phyloP scores from a whole-genome alignment of 441 rosid genomes.

The Adansonia gregorii region DNA sequence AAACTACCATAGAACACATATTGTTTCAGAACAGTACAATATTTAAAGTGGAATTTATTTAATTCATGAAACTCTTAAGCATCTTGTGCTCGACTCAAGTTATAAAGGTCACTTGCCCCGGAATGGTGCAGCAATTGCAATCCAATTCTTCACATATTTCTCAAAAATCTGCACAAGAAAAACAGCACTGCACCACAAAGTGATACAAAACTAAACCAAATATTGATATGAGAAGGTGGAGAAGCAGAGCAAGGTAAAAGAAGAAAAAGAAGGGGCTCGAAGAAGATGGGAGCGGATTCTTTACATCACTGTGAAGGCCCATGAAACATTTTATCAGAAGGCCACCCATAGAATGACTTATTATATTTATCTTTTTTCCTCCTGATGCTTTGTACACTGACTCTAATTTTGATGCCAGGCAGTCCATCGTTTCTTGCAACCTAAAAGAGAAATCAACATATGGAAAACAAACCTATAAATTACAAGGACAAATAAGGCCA shows the following conservation, averaged over 20 bases:
- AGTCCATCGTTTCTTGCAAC: slow-evolving; percentile 69
- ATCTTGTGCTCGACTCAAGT: slow-evolving; percentile 15
- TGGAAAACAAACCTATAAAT: slow-evolving; percentile 5
- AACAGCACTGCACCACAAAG: neutral
- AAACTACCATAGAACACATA: neutral
- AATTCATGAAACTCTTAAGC: slow-evolving; percentile 1
- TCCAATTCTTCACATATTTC: slow-evolving; percentile 92
- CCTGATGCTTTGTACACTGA: slow-evolving; percentile 77
- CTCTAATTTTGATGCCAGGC: slow-evolving; percentile 70
- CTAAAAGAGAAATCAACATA: slow-evolving; percentile 40
- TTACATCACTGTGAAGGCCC: slow-evolving; percentile 81
- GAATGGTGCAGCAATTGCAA: slow-evolving; percentile 95
- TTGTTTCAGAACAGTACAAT: too few species aligned
- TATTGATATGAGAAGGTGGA: neutral
- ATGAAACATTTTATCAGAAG: slow-evolving; percentile 91
- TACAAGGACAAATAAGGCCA: slow-evolving; percentile 12
- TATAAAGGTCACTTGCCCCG: slow-evolving; percentile 51
- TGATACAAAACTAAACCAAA: neutral
- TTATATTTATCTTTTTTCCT: slow-evolving; percentile 82
- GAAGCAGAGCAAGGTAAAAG: slow-evolving; percentile 16
- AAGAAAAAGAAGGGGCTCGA: neutral
- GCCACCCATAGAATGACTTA: slow-evolving; percentile 98
- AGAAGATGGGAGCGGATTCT: neutral
- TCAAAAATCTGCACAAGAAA: slow-evolving; percentile 61
- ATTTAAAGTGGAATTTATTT: neutral